A percentile compares a stretch with the other conserved stretches of the same genome.
These are phyloP conservation scores for Kluyveromyces aestuarii DNA, from an alignment of 805 yeast species.

Conservation along the genomic window DNA sequence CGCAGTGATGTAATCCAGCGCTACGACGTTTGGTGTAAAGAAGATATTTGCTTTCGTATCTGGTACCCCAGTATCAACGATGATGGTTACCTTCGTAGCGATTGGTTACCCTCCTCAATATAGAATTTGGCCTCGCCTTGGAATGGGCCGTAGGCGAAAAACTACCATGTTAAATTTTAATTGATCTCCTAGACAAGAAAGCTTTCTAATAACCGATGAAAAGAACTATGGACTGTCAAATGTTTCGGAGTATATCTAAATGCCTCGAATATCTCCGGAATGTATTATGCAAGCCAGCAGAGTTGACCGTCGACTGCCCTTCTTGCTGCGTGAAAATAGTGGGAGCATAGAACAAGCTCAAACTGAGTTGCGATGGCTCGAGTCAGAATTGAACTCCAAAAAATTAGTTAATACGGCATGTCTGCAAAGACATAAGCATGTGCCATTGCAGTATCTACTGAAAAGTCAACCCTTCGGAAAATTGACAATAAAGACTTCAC, in stretches of 20 bases:
- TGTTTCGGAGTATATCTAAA: background rate
- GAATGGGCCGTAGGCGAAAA: no score
- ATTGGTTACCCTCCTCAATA: no score
- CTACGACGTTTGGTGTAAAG: no score
- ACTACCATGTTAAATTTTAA: no score
- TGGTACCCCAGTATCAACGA: no score
- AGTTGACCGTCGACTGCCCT: slow-evolving; percentile 14
- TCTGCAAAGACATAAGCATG: slow-evolving; percentile 37
- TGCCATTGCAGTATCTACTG: slow-evolving; percentile 78
- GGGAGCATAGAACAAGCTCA: slow-evolving; percentile 12
- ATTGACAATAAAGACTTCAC: slow-evolving; percentile 48
- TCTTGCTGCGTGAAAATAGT: slow-evolving; percentile 23
- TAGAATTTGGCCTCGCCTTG: no score
- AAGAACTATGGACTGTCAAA: background rate
- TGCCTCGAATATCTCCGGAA: slow-evolving; percentile 18
- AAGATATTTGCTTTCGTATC: no score
- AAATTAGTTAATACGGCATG: slow-evolving; percentile 36
- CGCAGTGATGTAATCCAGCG: no score
- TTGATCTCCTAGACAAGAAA: no score
- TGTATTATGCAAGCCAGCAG: slow-evolving; percentile 9
- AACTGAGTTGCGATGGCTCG: slow-evolving; percentile 23
- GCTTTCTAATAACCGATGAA: no score
- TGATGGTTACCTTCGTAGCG: no score
- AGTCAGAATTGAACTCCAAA: slow-evolving; percentile 8
- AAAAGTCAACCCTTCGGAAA: slow-evolving; percentile 83